Evolutionary conservation across 169 alveolate genomes (phyloP).

Genomic region (Babesia divergens): DNA sequence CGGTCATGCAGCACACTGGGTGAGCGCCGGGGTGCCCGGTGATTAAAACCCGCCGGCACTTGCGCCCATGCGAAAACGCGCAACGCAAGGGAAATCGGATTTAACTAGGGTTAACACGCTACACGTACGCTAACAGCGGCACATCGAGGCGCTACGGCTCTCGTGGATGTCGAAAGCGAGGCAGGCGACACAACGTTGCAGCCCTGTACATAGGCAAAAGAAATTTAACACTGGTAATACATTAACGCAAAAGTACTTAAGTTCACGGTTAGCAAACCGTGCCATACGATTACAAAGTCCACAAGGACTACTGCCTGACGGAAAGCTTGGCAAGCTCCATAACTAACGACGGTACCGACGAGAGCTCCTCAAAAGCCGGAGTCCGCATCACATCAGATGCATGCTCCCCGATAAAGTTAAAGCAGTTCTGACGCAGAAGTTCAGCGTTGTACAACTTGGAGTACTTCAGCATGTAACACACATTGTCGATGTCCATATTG

Average conservation of each 20-base stretch:
- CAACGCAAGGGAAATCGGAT: too few species aligned
- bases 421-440: constrained; percentile 56
- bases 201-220: too few species aligned
- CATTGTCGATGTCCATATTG: constrained; percentile 64
- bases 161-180: too few species aligned
- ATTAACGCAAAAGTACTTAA: neutral
- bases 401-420: constrained; percentile 58
- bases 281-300: neutral
- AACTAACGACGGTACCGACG: constrained; percentile 67
- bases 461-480: constrained; percentile 65
- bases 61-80: too few species aligned
- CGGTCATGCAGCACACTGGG: constrained; percentile 33
- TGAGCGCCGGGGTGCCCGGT: neutral
- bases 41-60: too few species aligned
- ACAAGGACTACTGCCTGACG: constrained; percentile 25
- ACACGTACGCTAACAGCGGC: too few species aligned
- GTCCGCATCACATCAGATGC: constrained; percentile 68
- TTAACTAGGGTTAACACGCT: too few species aligned
- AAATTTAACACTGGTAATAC: too few species aligned
- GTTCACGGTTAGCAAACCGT: neutral
- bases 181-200: too few species aligned
- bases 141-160: too few species aligned
- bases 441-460: constrained; percentile 68
- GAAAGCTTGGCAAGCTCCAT: constrained; percentile 68
- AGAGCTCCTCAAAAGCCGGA: constrained; percentile 65